These are phyloP conservation scores for Colletotrichum eleusines DNA, from an alignment of 2,329 filamentous ascomycete genomes.

Conservation along the genomic window DNA sequence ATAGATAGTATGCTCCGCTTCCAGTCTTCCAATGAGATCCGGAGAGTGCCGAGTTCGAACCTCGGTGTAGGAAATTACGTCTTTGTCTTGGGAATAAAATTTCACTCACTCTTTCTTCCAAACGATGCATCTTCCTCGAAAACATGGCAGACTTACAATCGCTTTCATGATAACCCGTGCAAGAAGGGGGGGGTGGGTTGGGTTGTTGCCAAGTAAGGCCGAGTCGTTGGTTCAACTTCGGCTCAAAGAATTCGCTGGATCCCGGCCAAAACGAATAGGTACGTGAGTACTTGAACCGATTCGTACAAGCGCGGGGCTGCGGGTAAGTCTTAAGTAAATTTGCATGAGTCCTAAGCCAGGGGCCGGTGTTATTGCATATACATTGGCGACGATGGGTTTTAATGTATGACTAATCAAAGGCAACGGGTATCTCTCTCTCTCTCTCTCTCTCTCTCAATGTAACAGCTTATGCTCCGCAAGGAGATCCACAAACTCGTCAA, in stretches of 20 bases:
- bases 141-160: no score
- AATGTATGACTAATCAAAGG: not conserved
- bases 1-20: conserved; percentile 40
- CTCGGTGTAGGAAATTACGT: conserved; percentile 22
- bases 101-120: no score
- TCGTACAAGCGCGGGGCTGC: not conserved
- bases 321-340: not conserved
- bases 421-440: no score
- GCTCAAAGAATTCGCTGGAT: no score
- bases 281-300: not conserved
- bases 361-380: no score
- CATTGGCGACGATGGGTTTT: not conserved
- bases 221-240: no score
- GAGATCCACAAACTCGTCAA: conserved; percentile 56
- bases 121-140: no score
- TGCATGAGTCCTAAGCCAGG: not conserved
- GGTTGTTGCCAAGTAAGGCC: no score
- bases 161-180: no score
- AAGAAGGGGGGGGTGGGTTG: no score
- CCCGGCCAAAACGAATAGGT: not conserved
- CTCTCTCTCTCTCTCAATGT: not conserved
- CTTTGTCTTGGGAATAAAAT: not conserved
- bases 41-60: conserved; percentile 38
- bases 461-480: conserved; percentile 50
- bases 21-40: conserved; percentile 5